Conservation (phyloP, 2,329 filamentous ascomycete species). For the Ophiosphaerella korrae region DNA sequence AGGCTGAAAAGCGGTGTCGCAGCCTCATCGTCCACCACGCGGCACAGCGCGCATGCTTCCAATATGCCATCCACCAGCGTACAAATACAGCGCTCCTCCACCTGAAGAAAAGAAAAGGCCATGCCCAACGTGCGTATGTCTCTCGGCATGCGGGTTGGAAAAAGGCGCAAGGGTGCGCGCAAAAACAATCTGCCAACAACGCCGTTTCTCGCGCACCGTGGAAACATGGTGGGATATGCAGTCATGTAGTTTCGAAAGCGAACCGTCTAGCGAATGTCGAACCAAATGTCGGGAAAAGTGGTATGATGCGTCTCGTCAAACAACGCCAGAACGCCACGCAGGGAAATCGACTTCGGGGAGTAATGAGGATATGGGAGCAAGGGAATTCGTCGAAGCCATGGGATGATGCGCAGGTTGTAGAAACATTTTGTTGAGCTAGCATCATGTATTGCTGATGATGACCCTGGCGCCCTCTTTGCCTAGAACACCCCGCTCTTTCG, state of each 20-base stretch:
- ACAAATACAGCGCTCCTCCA: too few relatives aligned
- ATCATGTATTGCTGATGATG: constrained; percentile 52
- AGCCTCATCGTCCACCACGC: too few relatives aligned
- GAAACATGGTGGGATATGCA: constrained; percentile 16
- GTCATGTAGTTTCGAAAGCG: constrained; percentile 18
- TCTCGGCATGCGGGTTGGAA: too few relatives aligned
- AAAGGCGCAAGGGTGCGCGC: too few relatives aligned
- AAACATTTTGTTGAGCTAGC: neutral
- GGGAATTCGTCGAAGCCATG: constrained; percentile 32
- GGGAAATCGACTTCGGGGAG: constrained; percentile 25
- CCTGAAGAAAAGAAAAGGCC: too few relatives aligned
- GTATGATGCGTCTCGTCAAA: constrained; percentile 18
- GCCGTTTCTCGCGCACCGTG: constrained; percentile 18
- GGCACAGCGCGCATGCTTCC: too few relatives aligned
- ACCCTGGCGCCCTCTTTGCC: constrained; percentile 90
- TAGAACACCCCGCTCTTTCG: constrained; percentile 88
- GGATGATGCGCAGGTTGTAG: constrained; percentile 10
- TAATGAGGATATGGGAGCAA: constrained; percentile 23
- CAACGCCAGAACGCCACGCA: constrained; percentile 36
- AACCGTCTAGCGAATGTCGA: constrained; percentile 7
- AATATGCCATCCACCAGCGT: too few relatives aligned
- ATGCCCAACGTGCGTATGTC: too few relatives aligned
- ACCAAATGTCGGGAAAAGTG: constrained; percentile 18
- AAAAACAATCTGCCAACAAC: constrained; percentile 4
- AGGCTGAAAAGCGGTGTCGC: too few relatives aligned